These are phyloP conservation scores for Aphanomyces astaci DNA, from an alignment of 352 stramenopile species.

Conservation along the genomic window DNA sequence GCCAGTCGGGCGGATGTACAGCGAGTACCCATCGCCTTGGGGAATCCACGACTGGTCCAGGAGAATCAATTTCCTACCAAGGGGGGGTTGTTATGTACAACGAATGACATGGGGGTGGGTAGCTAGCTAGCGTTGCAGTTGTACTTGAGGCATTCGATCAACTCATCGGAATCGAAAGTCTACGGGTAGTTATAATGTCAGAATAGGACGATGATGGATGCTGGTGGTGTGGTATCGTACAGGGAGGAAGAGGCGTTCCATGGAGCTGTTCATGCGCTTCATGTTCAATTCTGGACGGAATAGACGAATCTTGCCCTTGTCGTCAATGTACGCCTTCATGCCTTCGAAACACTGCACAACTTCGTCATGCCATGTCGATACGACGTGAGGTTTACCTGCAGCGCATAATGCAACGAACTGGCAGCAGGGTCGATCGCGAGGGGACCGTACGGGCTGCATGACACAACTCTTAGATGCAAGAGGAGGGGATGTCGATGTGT, in stretches of 20 bases:
- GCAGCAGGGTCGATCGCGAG: conserved; percentile 89
- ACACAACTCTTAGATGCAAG: background rate
- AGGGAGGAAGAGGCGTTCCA: conserved; percentile 87
- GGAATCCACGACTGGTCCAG: conserved; percentile 92
- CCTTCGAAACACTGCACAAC: conserved; percentile 87
- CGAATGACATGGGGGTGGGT: background rate
- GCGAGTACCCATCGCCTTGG: conserved; percentile 90
- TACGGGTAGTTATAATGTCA: conserved; percentile 23
- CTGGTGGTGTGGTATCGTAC: conserved; percentile 34
- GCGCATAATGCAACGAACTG: conserved; percentile 91
- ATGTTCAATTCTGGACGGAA: conserved; percentile 97
- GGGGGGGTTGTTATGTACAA: background rate
- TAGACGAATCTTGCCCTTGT: conserved; percentile 80
- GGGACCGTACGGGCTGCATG: conserved; percentile 81
- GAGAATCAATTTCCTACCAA: conserved; percentile 46
- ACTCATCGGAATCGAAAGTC: conserved; percentile 84
- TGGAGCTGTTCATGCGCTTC: conserved; percentile 90
- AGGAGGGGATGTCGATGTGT: background rate
- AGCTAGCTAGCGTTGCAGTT: conserved; percentile 25
- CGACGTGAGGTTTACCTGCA: conserved; percentile 37
- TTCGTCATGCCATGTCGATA: background rate
- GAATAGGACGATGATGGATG: conserved; percentile 14
- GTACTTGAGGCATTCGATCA: conserved; percentile 86
- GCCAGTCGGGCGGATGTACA: conserved; percentile 94
- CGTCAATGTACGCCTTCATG: conserved; percentile 91